Percentiles rank a stretch among this genome's conserved stretches.
phyloP scores from a whole-genome alignment of 257 asterid genomes.

The Solanum dulcamara region DNA sequence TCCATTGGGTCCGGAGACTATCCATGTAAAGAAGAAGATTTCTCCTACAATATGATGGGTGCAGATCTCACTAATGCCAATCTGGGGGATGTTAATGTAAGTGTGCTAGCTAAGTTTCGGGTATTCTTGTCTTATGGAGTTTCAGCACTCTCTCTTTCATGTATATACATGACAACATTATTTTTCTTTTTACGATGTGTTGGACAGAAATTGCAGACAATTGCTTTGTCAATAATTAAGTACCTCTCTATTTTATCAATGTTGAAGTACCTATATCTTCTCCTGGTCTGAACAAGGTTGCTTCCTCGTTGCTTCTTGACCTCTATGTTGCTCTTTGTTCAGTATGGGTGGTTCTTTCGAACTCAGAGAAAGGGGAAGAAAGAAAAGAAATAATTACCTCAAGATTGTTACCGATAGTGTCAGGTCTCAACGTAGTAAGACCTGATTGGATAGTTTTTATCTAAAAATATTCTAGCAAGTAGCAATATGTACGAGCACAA shows the following conservation, averaged over 20 bases:
- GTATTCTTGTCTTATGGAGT: background rate
- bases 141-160: background rate
- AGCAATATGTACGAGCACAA: background rate
- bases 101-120: constrained; percentile 1
- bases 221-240: background rate
- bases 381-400: background rate
- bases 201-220: background rate
- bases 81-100: constrained; percentile 41
- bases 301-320: background rate
- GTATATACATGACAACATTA: background rate
- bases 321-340: background rate
- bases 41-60: constrained; percentile 25
- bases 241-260: background rate
- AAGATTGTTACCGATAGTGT: background rate
- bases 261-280: background rate
- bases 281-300: background rate
- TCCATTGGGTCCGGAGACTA: constrained; percentile 24
- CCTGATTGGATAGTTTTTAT: background rate
- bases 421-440: background rate
- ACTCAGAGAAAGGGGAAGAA: background rate
- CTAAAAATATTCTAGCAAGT: background rate
- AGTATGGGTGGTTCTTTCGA: background rate
- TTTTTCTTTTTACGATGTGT: background rate
- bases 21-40: constrained; percentile 19
- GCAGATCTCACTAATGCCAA: constrained; percentile 28